Conservation (phyloP, 768 basidiomycete genomes). For the Gyrodon lividus region DNA sequence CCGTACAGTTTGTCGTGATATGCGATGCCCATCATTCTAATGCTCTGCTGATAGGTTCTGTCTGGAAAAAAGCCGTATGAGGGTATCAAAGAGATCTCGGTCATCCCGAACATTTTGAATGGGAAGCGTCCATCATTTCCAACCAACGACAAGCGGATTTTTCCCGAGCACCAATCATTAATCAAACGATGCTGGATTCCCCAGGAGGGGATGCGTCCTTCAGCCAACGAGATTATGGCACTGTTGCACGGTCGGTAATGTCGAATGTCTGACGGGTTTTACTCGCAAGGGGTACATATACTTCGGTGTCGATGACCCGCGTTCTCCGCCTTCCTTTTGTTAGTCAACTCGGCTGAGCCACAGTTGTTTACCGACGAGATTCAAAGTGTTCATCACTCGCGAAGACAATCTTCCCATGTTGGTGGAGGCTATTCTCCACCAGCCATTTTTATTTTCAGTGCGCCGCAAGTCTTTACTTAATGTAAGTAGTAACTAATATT, state of each 20-base stretch:
- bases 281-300: neutral
- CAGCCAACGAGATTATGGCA: constrained; percentile 6
- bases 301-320: neutral
- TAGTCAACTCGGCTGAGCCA: too few species aligned
- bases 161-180: neutral
- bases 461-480: too few species aligned
- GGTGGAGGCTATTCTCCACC: too few species aligned
- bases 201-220: constrained; percentile 17
- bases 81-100: neutral
- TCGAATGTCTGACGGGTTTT: neutral
- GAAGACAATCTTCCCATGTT: too few species aligned
- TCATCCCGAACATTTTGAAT: neutral
- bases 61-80: constrained; percentile 20
- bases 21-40: constrained; percentile 6
- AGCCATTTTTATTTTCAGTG: too few species aligned
- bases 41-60: constrained; percentile 12
- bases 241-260: constrained; percentile 1
- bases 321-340: too few species aligned
- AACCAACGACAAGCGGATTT: neutral
- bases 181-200: constrained; percentile 20
- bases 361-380: too few species aligned
- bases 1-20: constrained; percentile 1
- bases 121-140: constrained; percentile 17
- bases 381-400: too few species aligned
- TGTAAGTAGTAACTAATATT: too few species aligned